Evolutionary conservation across 345 rosid species (phyloP), one percentile per base, ranked within the genome.

Genomic region (Citrus reticulata): DNA sequence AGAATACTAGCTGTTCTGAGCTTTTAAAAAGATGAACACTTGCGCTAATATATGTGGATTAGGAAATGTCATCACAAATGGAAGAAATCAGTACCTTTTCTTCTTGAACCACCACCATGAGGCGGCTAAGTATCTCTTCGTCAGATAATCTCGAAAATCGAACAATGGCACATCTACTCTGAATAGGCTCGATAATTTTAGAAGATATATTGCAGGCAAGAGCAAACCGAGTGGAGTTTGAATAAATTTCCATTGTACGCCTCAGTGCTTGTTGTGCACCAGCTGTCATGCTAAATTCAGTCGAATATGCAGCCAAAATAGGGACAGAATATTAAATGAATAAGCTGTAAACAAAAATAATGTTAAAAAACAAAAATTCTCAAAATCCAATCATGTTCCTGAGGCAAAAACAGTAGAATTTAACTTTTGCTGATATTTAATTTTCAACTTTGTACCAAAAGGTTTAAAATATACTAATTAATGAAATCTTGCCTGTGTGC

Each of bases 251-350:
- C 91, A 96, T 96, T 20, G 98, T 94, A 58, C 98, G 87, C 91
- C 98, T 91, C 82, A 96, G 84, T 7, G 98, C 98, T 90, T 96
- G 99, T 74, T 94, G 98, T 58, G 99, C 98, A 85, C 97, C 99
- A 79, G 98, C 89, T 77, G 99, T 96, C 98, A 94, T 96, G 87
- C 98, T 96, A 81, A 65, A 64, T 35, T 75, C 49, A 57, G 49
- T 32, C 2, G 35, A 74, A 27, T 19, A 17, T 40, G 67, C n/a
- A 49, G 60, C 5, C 27, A 73, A 69, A 71, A 55, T n/a, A 16
- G 20, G 57, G 20, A 42, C 29, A 37, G 11, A 68, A 17, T 35
- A 66, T 22, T 37, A 68, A 32, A 70, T 40, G 30, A 35, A 64
- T 46, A 13, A 19, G 60, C 22, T 22, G 63, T 22, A 72, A 49